Percentiles rank a stretch among this genome's conserved stretches.
phyloP scores from a whole-genome alignment of 2,329 filamentous ascomycete species.

The Fusarium kyushuense region DNA sequence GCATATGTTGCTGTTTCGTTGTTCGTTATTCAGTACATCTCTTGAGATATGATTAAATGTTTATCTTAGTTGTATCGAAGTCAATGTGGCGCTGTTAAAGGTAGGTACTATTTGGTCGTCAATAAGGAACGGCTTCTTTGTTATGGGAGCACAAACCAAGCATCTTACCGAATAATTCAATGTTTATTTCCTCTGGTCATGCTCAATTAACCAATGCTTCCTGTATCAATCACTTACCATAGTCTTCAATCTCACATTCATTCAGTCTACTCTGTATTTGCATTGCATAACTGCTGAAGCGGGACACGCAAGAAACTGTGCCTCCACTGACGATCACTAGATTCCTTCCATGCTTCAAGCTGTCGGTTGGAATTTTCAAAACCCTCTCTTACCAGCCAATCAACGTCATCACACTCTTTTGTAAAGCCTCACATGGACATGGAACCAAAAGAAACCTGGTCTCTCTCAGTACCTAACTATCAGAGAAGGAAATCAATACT shows the following conservation, averaged over 20 bases:
- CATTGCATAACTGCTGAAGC: background rate
- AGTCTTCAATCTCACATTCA: background rate
- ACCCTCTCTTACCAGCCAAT: constrained; percentile 32
- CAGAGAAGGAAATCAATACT: constrained; percentile 5
- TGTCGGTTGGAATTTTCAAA: constrained; percentile 36
- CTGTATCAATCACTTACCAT: background rate
- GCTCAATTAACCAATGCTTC: background rate
- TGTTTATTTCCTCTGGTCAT: background rate
- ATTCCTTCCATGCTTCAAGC: constrained; percentile 27
- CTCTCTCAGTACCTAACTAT: constrained; percentile 1
- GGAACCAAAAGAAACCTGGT: constrained; percentile 8
- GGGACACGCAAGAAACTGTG: constrained; percentile 7
- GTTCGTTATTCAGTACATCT: background rate
- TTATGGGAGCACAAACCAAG: background rate
- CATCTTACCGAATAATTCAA: background rate
- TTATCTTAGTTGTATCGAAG: background rate
- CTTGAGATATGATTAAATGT: background rate
- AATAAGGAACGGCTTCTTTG: constrained; percentile 2
- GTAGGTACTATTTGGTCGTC: constrained; percentile 6
- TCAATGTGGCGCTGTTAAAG: constrained; percentile 2
- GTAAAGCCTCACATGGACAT: constrained; percentile 10
- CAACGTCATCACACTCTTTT: constrained; percentile 26
- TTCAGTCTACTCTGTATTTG: too few relatives aligned
- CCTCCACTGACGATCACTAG: constrained; percentile 31
- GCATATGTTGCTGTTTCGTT: background rate